Evolutionary conservation across 2,329 filamentous ascomycete genomes (phyloP).

Genomic region (Penicillium hordei): DNA sequence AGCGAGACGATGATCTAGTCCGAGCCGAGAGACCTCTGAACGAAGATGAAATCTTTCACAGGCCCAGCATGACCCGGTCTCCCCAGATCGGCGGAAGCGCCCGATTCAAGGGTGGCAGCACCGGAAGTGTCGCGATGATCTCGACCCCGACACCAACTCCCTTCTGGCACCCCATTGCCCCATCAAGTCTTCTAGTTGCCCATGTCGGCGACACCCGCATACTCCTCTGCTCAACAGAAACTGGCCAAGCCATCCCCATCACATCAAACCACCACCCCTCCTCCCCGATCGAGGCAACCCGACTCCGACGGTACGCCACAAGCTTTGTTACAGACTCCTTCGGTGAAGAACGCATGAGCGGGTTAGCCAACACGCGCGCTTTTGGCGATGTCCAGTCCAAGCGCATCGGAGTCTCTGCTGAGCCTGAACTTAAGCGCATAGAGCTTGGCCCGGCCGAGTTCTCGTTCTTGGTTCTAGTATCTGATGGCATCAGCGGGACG

Average conservation of each 20-base stretch:
- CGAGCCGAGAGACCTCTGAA: conserved; percentile 77
- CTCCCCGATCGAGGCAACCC: conserved; percentile 77
- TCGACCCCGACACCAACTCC: conserved; percentile 88
- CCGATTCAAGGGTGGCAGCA: conserved; percentile 91
- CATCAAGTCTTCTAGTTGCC: conserved; percentile 78
- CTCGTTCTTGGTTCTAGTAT: conserved; percentile 83
- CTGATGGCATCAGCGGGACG: conserved; percentile 83
- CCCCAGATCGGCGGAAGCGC: conserved; percentile 66
- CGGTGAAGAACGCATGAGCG: conserved; percentile 91
- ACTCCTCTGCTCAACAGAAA: conserved; percentile 81
- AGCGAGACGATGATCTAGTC: conserved; percentile 70
- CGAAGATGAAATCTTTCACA: conserved; percentile 76
- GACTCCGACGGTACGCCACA: conserved; percentile 80
- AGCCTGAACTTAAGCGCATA: conserved; percentile 80
- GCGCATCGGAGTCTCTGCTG: conserved; percentile 88
- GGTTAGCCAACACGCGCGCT: conserved; percentile 87
- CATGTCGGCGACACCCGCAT: conserved; percentile 94
- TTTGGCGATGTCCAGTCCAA: conserved; percentile 94
- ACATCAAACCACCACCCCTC: conserved; percentile 92
- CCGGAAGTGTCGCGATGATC: conserved; percentile 83
- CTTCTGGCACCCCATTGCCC: conserved; percentile 90
- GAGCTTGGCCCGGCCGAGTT: conserved; percentile 83
- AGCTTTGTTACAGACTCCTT: conserved; percentile 94
- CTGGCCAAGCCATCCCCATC: conserved; percentile 74
- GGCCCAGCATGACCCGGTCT: conserved; percentile 51